Conservation (phyloP, 1,139 yeast genomes). For the Nadsonia commutata region DNA sequence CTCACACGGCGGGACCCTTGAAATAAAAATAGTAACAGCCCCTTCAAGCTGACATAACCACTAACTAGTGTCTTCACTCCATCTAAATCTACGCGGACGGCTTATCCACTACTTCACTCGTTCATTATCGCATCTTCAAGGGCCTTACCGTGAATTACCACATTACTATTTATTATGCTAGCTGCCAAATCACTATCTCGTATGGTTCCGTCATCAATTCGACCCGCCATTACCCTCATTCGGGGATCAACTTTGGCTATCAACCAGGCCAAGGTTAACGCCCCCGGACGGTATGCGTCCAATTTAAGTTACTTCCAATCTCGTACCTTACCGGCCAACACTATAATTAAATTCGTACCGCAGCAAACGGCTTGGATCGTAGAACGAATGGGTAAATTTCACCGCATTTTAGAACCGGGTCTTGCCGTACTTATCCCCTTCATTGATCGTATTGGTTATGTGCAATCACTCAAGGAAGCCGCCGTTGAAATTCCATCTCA, state of each 20-base stretch:
- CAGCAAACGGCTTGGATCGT: conserved; percentile 89
- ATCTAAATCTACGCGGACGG: no score
- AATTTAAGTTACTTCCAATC: conserved; percentile 48
- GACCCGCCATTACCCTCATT: conserved; percentile 21
- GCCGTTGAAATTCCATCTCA: conserved; percentile 78
- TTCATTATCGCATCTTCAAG: no score
- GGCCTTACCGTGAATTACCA: no score
- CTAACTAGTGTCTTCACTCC: no score
- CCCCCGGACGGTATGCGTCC: background rate
- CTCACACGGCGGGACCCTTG: no score
- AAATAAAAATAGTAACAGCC: no score
- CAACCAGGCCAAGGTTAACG: no score
- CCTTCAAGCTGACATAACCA: no score
- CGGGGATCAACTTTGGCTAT: conserved; percentile 19
- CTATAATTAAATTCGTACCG: conserved; percentile 60
- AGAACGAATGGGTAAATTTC: conserved; percentile 81
- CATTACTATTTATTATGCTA: no score
- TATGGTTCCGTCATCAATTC: no score
- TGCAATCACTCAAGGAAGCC: conserved; percentile 65
- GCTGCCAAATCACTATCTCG: no score
- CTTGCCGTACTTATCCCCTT: conserved; percentile 59
- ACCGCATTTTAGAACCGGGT: conserved; percentile 63
- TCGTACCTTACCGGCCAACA: conserved; percentile 56
- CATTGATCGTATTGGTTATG: conserved; percentile 63
- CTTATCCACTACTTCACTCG: no score